Evolutionary conservation across 2,329 filamentous ascomycete species (phyloP).

Genomic region (Diaporthe ilicicola): DNA sequence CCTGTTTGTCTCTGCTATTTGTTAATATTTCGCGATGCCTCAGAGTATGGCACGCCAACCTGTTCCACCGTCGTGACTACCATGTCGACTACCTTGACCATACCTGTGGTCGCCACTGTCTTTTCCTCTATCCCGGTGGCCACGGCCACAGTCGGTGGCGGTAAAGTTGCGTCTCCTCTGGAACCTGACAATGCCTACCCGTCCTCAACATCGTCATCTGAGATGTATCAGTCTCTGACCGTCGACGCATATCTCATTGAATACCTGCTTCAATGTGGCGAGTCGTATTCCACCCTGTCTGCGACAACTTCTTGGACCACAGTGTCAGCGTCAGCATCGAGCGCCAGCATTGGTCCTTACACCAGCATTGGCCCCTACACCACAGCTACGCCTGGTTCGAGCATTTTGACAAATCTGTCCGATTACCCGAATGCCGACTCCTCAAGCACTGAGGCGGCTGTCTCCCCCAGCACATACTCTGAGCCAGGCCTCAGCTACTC

Average conservation of each 20-base stretch:
- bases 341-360: not conserved
- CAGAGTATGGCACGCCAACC: not conserved
- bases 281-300: not conserved
- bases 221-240: not conserved
- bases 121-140: not conserved
- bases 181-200: not conserved
- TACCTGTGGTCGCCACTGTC: not conserved
- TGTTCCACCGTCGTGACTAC: not conserved
- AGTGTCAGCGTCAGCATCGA: not conserved
- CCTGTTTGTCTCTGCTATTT: not conserved
- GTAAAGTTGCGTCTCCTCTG: not conserved
- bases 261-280: not conserved
- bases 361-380: not conserved
- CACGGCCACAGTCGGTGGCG: not conserved
- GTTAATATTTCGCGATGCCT: not conserved
- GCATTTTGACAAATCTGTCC: not conserved
- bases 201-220: not conserved
- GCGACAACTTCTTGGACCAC: not conserved
- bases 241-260: not conserved
- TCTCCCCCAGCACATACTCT: not conserved
- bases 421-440: not conserved
- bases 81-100: not conserved
- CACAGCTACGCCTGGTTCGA: not conserved
- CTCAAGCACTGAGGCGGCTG: not conserved
- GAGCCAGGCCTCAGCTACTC: not conserved